Base-by-base conservation (phyloP, 768 basidiomycete genomes). In the Calocera viscosa region DNA sequence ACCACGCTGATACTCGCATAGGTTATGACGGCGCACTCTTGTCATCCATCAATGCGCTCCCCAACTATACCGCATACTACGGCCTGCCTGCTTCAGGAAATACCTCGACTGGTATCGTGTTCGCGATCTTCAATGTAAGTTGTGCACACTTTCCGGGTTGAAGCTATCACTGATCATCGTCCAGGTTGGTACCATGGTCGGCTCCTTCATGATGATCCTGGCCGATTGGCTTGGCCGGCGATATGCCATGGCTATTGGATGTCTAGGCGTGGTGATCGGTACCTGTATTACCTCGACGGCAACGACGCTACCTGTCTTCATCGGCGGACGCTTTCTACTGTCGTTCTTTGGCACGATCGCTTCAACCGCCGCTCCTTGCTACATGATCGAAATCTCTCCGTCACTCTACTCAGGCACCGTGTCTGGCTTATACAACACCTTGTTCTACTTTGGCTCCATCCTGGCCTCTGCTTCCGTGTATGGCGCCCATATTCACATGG, bases 181-280 rank as follows among this genome's bases (percentile, higher is more conserved):
- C 24, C 19, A 47, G 43, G 43, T 68, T n/a, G 71, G 71, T 19
- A 60, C 65, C 19, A 71, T 72, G 71, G 67, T 69, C 47, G 71
- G 72, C 16, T 66, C 70, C 1, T 67, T 68, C 22, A 69, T 70
- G 53, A 47, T 47, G 43, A 8, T 47, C 43, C 43, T 47, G 8
- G 43, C 43, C 43, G 43, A 47, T 19, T 47, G 43, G 43, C 43
- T 47, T 17, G 43, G 43, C 5, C 5, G 43, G 7, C 5, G 19
- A 19, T 8, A 24, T 7, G 43, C 43, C 19, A 47, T 47, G 43
- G 43, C 43, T 24, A 47, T 47, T 47, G 43, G 43, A 3, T 47
- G 43, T 24, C 19, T 24, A 24, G 43, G 43, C 24, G 43, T 47
- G 5, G 24, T 47, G 8, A 19, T 47, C 24, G 43, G 43, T 47